These are phyloP conservation scores for Pelargonium australe DNA, from an alignment of 441 rosid species.

Conservation along the genomic window DNA sequence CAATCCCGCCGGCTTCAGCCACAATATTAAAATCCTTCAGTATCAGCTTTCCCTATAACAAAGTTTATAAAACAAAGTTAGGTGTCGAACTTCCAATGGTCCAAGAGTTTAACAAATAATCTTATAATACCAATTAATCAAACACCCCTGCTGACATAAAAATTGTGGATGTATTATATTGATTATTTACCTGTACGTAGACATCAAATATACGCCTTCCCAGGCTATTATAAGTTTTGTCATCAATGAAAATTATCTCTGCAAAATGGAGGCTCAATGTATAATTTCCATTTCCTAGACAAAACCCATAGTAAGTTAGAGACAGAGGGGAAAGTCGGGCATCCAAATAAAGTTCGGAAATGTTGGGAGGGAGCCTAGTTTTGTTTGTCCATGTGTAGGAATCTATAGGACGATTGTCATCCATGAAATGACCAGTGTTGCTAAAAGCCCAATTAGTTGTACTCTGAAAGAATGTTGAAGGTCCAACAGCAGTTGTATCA, in stretches of 20 bases:
- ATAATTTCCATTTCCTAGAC: constrained; percentile 43
- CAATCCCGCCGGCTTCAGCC: constrained; percentile 40
- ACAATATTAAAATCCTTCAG: constrained; percentile 40
- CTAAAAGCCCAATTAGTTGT: constrained; percentile 41
- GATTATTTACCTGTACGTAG: constrained; percentile 42
- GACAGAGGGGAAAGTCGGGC: constrained; percentile 53
- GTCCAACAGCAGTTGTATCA: constrained; percentile 20
- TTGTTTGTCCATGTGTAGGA: background rate
- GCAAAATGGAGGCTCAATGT: constrained; percentile 54
- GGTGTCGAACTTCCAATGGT: no score
- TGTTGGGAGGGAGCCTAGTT: constrained; percentile 21
- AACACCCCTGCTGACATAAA: background rate
- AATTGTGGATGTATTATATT: background rate
- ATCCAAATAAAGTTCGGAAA: constrained; percentile 30
- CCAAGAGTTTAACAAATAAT: no score
- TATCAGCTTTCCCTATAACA: constrained; percentile 29
- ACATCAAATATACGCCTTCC: constrained; percentile 54
- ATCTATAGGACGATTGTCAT: constrained; percentile 21
- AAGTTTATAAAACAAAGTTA: background rate
- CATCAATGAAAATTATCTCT: constrained; percentile 37
- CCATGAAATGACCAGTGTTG: constrained; percentile 47
- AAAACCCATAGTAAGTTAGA: constrained; percentile 48
- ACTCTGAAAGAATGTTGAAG: constrained; percentile 18
- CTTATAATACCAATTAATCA: constrained; percentile 1
- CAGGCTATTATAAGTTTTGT: constrained; percentile 26